Evolutionary conservation across 805 yeast species (phyloP).

Genomic region (Wickerhamomyces mucosus): DNA sequence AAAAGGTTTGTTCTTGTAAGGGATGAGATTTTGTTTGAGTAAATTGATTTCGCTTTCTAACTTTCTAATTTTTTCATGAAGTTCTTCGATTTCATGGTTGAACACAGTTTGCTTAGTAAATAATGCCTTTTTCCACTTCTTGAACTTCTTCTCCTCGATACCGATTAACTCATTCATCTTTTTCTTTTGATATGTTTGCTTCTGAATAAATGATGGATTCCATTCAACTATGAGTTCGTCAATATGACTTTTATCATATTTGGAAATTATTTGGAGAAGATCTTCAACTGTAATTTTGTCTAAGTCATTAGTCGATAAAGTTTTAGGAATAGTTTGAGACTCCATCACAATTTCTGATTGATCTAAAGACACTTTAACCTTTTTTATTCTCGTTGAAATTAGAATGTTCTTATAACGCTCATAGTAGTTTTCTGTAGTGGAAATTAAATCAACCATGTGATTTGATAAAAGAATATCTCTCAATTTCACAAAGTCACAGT

Average conservation of each 20-base stretch:
- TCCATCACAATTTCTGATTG: constrained; percentile 6
- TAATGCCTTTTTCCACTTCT: constrained; percentile 51
- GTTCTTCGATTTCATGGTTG: constrained; percentile 42
- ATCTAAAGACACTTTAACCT: constrained; percentile 15
- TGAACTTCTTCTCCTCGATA: constrained; percentile 46
- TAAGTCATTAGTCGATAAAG: constrained; percentile 18
- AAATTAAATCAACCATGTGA: constrained; percentile 68
- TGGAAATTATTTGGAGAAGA: constrained; percentile 29
- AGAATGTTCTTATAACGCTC: constrained; percentile 57
- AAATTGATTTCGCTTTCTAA: no score
- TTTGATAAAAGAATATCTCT: constrained; percentile 57
- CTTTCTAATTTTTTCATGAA: constrained; percentile 11
- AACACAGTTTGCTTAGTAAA: constrained; percentile 44
- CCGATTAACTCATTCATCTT: constrained; percentile 34
- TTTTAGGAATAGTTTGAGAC: background rate
- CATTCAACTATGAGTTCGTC: constrained; percentile 32
- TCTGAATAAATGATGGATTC: constrained; percentile 37
- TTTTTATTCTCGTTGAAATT: constrained; percentile 35
- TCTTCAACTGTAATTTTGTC: constrained; percentile 25
- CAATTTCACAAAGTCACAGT: constrained; percentile 67
- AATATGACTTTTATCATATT: constrained; percentile 26
- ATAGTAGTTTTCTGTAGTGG: constrained; percentile 68
- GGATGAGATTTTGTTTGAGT: no score
- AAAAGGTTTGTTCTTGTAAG: no score
- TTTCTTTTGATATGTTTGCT: constrained; percentile 33